phyloP scores from a whole-genome alignment of 139 green algal genomes.

The Tetradesmus lagerheimii region DNA sequence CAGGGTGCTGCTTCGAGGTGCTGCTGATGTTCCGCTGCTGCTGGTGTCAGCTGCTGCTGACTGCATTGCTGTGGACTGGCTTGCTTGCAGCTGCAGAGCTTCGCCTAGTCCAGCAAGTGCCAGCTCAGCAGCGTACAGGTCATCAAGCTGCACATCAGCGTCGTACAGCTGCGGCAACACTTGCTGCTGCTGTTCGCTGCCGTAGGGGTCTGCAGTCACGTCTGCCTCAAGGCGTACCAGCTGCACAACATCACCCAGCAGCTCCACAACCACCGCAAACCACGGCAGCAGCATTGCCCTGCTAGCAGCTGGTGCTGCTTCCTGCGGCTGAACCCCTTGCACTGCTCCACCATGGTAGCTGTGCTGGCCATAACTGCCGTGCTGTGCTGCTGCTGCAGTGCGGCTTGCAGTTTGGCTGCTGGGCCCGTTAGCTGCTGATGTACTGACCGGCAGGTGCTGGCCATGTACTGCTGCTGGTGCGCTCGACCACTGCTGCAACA shows the following conservation, averaged over 20 bases:
- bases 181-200: not conserved
- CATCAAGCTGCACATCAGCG: not conserved
- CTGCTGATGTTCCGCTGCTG: not conserved
- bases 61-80: not conserved
- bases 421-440: not conserved
- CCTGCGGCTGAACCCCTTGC: not conserved
- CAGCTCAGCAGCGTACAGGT: conserved; percentile 12
- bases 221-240: conserved; percentile 13
- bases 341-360: not conserved
- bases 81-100: conserved; percentile 1
- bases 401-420: not conserved
- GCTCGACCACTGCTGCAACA: conserved; percentile 5
- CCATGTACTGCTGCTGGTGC: not conserved
- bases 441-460: not conserved
- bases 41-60: not conserved
- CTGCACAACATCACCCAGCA: conserved; percentile 30
- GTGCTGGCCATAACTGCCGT: not conserved
- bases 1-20: not conserved
- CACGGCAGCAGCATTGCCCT: conserved; percentile 1
- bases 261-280: conserved; percentile 12
- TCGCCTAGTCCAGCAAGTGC: not conserved
- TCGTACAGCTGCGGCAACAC: not conserved
- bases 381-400: not conserved
- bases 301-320: not conserved
- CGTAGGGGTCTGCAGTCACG: not conserved